A percentile compares a stretch with the other conserved stretches of the same genome.
Conservation (phyloP, 768 basidiomycete species). For the Asterophora parasitica region DNA sequence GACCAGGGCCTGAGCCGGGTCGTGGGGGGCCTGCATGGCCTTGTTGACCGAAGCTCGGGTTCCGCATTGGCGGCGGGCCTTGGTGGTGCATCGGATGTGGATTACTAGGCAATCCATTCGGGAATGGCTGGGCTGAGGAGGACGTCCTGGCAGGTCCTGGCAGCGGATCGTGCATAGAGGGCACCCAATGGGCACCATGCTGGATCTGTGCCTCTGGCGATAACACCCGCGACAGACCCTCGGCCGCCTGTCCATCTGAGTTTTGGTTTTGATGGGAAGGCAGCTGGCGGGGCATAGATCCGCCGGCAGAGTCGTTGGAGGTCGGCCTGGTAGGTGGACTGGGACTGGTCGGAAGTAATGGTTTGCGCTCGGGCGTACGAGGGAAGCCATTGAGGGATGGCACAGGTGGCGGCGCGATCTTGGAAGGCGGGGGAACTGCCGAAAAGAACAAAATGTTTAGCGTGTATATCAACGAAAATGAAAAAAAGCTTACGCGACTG, state of each 20-base stretch:
- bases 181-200: conserved; percentile 21
- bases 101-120: conserved; percentile 15
- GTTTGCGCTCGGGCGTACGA: conserved; percentile 14
- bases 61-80: conserved; percentile 1
- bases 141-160: conserved; percentile 17
- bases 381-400: conserved; percentile 39
- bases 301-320: conserved; percentile 3
- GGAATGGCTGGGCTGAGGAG: conserved; percentile 28
- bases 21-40: conserved; percentile 9
- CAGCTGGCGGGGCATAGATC: conserved; percentile 10
- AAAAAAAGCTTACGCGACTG: conserved; percentile 51
- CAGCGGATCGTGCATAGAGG: conserved; percentile 20
- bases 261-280: conserved; percentile 13
- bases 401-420: conserved; percentile 65
- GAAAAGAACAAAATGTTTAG: not conserved
- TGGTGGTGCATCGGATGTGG: conserved; percentile 5
- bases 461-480: not conserved
- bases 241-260: conserved; percentile 11
- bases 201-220: conserved; percentile 27
- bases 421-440: conserved; percentile 52
- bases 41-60: conserved; percentile 12
- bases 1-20: conserved; percentile 8
- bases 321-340: conserved; percentile 9
- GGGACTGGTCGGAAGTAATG: conserved; percentile 1
- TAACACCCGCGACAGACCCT: conserved; percentile 17